Percentiles rank a stretch among this genome's conserved stretches.
These are phyloP conservation scores for Saprolegnia diclina DNA, from an alignment of 352 stramenopile species.

Conservation along the genomic window DNA sequence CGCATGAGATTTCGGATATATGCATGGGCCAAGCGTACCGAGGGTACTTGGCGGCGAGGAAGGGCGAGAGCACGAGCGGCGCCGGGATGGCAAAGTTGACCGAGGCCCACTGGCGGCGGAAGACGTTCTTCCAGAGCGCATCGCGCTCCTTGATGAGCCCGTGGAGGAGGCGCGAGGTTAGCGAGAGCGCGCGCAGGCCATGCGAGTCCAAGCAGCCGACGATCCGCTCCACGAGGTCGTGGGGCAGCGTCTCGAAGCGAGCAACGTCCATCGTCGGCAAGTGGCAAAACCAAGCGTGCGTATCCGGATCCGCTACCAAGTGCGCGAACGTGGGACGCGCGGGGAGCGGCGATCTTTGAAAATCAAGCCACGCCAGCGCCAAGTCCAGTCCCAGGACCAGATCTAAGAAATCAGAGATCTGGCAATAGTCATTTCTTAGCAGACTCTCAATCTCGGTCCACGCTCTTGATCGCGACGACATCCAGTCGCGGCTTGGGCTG, in stretches of 20 bases:
- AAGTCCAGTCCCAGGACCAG: too few relatives aligned
- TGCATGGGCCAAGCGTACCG: background rate
- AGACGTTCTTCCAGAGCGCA: conserved; percentile 5
- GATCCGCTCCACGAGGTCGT: background rate
- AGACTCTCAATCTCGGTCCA: too few relatives aligned
- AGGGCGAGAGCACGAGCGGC: background rate
- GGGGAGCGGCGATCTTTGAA: background rate
- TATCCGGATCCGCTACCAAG: background rate
- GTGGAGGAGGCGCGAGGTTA: background rate
- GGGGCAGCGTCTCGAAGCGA: background rate
- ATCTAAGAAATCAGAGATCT: too few relatives aligned
- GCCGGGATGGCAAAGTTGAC: conserved; percentile 3
- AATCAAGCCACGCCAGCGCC: too few relatives aligned
- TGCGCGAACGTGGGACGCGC: background rate
- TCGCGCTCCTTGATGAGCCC: background rate
- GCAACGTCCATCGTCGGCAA: background rate
- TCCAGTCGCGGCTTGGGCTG: too few relatives aligned
- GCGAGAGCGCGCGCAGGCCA: background rate
- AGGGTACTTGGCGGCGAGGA: conserved; percentile 1
- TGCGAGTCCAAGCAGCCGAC: conserved; percentile 1
- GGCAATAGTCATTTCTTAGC: too few relatives aligned
- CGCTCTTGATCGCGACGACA: too few relatives aligned
- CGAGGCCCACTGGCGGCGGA: background rate
- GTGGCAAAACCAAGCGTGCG: background rate
- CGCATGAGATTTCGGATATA: background rate